Percentiles rank a stretch among this genome's conserved stretches.
phyloP scores from a whole-genome alignment of 2,329 filamentous ascomycete genomes.

The Zasmidium angulare region DNA sequence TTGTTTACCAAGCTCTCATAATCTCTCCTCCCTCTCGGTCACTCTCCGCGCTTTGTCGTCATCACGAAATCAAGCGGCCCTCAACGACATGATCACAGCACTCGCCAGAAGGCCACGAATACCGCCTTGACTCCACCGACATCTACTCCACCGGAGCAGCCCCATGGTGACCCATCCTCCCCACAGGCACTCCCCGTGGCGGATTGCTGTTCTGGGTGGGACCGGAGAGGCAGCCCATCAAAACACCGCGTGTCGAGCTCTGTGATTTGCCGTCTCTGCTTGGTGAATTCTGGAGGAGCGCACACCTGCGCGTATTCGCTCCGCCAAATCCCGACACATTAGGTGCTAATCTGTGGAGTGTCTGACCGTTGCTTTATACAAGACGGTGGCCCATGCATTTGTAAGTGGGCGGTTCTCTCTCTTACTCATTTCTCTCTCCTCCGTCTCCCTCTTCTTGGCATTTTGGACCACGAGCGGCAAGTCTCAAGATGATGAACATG shows the following conservation, averaged over 20 bases:
- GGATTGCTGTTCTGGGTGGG: neutral
- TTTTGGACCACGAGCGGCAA: neutral
- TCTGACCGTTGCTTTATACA: neutral
- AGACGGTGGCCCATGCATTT: neutral
- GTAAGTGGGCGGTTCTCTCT: neutral
- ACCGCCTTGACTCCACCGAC: neutral
- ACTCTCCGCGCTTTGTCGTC: neutral
- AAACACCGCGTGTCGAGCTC: neutral
- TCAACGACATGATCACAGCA: neutral
- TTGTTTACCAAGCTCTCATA: neutral
- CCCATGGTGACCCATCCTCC: neutral
- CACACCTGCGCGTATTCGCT: too few relatives aligned
- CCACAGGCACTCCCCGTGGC: neutral
- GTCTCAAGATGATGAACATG: conserved; percentile 2
- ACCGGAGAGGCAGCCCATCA: neutral
- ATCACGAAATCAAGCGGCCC: neutral
- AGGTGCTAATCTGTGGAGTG: neutral
- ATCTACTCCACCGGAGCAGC: neutral
- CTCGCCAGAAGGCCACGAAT: neutral
- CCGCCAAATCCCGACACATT: neutral
- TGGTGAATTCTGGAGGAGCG: too few relatives aligned
- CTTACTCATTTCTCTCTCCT: too few relatives aligned
- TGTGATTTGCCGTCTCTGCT: neutral
- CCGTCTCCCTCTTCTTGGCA: neutral
- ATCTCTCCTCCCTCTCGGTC: neutral